Base-by-base conservation (phyloP, 2,329 filamentous ascomycete genomes). In the Sordariomycetes sp. region DNA sequence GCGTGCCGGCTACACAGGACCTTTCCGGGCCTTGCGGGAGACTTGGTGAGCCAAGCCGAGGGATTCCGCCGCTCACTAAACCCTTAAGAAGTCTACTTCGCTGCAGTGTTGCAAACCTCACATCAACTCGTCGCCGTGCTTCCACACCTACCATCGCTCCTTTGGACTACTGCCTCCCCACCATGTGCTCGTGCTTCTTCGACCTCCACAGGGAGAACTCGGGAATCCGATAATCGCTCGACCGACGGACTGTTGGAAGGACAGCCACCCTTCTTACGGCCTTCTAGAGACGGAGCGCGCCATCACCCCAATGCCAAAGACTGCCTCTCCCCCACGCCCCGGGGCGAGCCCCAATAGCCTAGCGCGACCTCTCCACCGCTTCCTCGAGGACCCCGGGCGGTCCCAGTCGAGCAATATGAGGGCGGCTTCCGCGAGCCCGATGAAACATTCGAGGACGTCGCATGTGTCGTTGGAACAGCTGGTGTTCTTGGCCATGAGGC, bases 401-500 rank as follows among this genome's bases (percentile, higher is more conserved):
- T 8, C 20, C 20, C 34, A 17, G 2, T 39, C 34, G 7, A 13
- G 53, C 22, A 22, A 50, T n/a, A 50, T 22, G 45, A 50, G 45
- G 45, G 45, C 45, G 45, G 45, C 20, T 5, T 50, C 45, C 45
- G 45, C 45, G 22, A 50, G 45, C 45, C 45, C 34, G 12, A 13
- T 58, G 28, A 58, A 54, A 7, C 67, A 65, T 20, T 60, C 74
- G 13, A 59, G 71, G 6, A 76, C 80, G 68, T 75, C 76, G 0
- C 68, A 67, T 56, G 72, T 76, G 54, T 77, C 75, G 0, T 73
- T 77, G 0, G 75, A 72, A 1, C 78, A 82, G 62, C 69, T 84
- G 45, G 83, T 85, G 24, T 82, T 88, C 59, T 79, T 83, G 1
- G 82, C 86, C 5, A 72, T 91, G 69, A 85, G 88, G 64, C 89